Conservation (phyloP, 176 grass and related monocot species). For the Triticum turgidum region DNA sequence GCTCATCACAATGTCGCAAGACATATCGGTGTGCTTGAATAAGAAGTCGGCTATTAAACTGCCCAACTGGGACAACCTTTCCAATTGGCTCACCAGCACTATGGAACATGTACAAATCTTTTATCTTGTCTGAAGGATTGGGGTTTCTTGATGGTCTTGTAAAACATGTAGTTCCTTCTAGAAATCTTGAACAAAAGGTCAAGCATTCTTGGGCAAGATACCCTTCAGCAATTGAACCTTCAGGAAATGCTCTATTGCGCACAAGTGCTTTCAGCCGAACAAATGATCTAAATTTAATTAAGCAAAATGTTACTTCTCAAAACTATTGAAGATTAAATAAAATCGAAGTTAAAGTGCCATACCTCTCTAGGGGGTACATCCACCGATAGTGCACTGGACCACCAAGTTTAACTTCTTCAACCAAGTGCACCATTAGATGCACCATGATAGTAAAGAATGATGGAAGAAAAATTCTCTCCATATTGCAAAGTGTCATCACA, state of each 20-base stretch:
- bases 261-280: constrained; percentile 10
- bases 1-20: neutral
- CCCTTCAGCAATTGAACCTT: constrained; percentile 37
- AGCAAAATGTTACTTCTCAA: neutral
- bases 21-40: neutral
- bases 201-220: constrained; percentile 20
- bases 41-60: neutral
- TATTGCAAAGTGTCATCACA: constrained; percentile 22
- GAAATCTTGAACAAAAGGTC: constrained; percentile 29
- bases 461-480: constrained; percentile 23
- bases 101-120: neutral
- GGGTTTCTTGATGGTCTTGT: neutral
- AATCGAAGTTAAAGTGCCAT: neutral
- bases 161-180: constrained; percentile 6
- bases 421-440: constrained; percentile 31
- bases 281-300: constrained; percentile 5
- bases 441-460: constrained; percentile 31
- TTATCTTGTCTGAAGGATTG: neutral
- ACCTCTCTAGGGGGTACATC: constrained; percentile 45
- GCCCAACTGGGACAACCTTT: neutral
- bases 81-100: neutral
- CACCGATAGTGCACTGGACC: constrained; percentile 14
- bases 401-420: constrained; percentile 22
- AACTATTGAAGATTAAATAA: neutral
- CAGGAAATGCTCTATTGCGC: neutral